Evolutionary conservation across 2,329 filamentous ascomycete species (phyloP), one percentile per base, ranked within the genome.

Genomic region (Fusarium palustre): DNA sequence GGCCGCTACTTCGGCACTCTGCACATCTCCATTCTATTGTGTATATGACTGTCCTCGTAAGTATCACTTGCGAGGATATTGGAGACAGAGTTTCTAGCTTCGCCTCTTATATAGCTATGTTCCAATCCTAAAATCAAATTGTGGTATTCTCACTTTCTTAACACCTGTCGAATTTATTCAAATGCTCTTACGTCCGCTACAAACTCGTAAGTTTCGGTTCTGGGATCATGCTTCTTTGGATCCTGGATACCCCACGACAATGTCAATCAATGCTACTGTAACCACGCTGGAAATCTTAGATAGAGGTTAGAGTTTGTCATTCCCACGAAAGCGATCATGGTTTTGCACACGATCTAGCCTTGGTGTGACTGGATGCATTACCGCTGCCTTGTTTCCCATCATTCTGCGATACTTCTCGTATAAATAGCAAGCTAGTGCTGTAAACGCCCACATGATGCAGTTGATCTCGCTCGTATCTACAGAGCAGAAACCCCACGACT

Each of bases 401-500:
- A 22, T 28, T 41, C 36, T 39, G 46, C 31, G 7, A 22, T 30
- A 24, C 31, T 41, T 31, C 59, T 54, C 60, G 54, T 60, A 60
- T 60, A 31, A 63, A 33, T 31, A 16, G 15, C 15, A 39, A 30
- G 36, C 55, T 60, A 66, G 38, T 39, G 47, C 38, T 38, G n/a
- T 42, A 33, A 42, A 47, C 31, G 49, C 46, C 36, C 42, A 41
- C 62, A 53, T 50, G 43, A 56, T 56, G n/a, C 24, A 31, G 43
- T 48, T 39, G 48, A 47, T 68, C 48, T 64, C 20, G 42, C 45
- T 68, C 65, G 65, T 68, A 68, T 68, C 25, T 43, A 38, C 25
- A 28, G 25, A 28, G 7, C 25, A 28, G 25, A 20, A 30, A 25
- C n/a, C 25, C 24, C 11, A 30, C 34, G 33, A 43, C 34, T 33